Evolutionary conservation across 345 rosid species (phyloP).

Genomic region (Acer yangbiense): DNA sequence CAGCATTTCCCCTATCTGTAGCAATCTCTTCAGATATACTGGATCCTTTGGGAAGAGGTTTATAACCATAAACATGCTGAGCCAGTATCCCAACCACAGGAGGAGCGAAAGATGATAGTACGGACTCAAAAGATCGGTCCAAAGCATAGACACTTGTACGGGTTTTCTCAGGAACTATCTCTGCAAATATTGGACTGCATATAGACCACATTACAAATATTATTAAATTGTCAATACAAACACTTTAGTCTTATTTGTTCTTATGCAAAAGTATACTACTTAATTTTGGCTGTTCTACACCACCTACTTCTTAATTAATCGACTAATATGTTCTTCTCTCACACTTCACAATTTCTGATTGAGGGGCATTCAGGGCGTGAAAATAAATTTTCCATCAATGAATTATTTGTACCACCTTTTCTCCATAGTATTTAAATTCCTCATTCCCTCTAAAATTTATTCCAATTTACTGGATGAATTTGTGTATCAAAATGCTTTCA

Average conservation of each 20-base stretch:
- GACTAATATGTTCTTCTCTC: not conserved
- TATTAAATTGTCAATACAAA: not conserved
- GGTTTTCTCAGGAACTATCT: constrained; percentile 83
- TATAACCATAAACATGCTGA: constrained; percentile 79
- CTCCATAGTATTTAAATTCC: not conserved
- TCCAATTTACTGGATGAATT: not conserved
- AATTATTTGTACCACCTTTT: not conserved
- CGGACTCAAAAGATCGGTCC: constrained; percentile 78
- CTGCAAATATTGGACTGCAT: constrained; percentile 88
- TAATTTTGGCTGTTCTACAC: not conserved
- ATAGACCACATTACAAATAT: constrained; percentile 9
- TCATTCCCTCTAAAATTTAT: not conserved
- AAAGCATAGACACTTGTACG: constrained; percentile 81
- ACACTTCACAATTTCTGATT: not conserved
- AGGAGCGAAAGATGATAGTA: constrained; percentile 86
- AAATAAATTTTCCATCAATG: not conserved
- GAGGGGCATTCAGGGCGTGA: not conserved
- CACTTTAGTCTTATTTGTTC: not conserved
- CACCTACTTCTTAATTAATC: not conserved
- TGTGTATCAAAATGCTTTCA: not conserved
- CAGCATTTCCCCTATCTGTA: constrained; percentile 74
- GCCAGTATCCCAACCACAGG: constrained; percentile 83
- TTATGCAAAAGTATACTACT: not conserved
- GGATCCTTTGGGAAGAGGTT: constrained; percentile 59
- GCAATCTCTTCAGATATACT: constrained; percentile 44